These are phyloP conservation scores for Syncephalastrum racemosum DNA, from an alignment of 371 early-diverging fungal species.

Conservation along the genomic window DNA sequence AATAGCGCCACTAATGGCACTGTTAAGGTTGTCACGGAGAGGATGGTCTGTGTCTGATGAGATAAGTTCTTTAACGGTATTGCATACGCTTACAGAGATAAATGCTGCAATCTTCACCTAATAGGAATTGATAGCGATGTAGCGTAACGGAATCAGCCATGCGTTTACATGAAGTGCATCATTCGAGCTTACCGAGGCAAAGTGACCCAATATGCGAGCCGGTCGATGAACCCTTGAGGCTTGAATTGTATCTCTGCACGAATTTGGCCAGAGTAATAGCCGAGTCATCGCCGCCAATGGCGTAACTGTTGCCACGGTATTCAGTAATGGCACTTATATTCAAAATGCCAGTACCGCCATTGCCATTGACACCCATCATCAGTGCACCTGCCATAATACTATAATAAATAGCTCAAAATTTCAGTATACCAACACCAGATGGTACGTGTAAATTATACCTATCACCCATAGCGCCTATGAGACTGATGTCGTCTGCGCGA, in stretches of 20 bases:
- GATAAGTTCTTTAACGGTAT: too few relatives aligned
- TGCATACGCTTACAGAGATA: too few relatives aligned
- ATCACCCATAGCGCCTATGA: slow-evolving; percentile 26
- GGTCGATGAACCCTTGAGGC: slow-evolving; percentile 29
- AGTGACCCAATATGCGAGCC: slow-evolving; percentile 16
- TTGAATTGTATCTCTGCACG: slow-evolving; percentile 34
- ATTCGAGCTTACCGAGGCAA: slow-evolving; percentile 2
- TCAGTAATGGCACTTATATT: slow-evolving; percentile 27
- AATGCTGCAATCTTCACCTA: too few relatives aligned
- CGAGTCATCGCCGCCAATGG: slow-evolving; percentile 40
- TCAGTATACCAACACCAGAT: slow-evolving; percentile 7
- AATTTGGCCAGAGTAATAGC: slow-evolving; percentile 41
- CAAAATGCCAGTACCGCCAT: slow-evolving; percentile 15
- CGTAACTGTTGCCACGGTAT: slow-evolving; percentile 47
- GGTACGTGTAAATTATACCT: too few relatives aligned
- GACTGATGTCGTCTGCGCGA: slow-evolving; percentile 29
- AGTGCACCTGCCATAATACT: slow-evolving; percentile 40
- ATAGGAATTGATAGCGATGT: too few relatives aligned
- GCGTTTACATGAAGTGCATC: too few relatives aligned
- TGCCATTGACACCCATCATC: slow-evolving; percentile 20
- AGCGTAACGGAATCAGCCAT: too few relatives aligned
- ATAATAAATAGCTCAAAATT: background rate
- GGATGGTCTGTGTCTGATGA: background rate
- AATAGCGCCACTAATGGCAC: slow-evolving; percentile 42
- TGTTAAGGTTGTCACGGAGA: slow-evolving; percentile 20